Base-by-base conservation (phyloP, 371 early-diverging fungal genomes). In the Cokeromyces recurvatus region DNA sequence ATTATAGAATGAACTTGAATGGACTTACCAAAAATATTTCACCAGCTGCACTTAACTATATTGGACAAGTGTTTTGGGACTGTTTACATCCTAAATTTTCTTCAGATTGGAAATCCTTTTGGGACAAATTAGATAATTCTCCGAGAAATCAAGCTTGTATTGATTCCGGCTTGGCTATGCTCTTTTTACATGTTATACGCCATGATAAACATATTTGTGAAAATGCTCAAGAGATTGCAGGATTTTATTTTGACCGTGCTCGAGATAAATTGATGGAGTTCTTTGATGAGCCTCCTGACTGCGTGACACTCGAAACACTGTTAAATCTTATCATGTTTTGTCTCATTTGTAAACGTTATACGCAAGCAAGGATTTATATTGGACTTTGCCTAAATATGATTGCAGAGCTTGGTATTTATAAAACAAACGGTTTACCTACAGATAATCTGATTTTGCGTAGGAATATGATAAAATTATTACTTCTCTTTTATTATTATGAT, bases 11-110 rank as follows among this genome's bases (percentile, higher is more conserved):
- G 38, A 64, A 59, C 21, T 12, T 64, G 15, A 55, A 51, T 25
- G 37, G 50, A 11, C 36, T 63, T 4, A 51, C 60, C 11, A 51
- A 56, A 27, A 50, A 55, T 23, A 56, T 68, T 9, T 56, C 59
- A n/a, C 59, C 64, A 3, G 34, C 38, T 4, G 51, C 55, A 11
- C 20, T 68, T 12, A 54, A 61, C 12, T 52, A 55, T 20, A 62
- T 64, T 15, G 53, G 61, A 0, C 62, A 68, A 36, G 53, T 64
- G 10, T 62, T 48, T 15, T 61, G 61, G 64, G 59, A 68, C 45
- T 68, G 68, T 38, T 41, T 68, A 12, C 62, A 61, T 39, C 68
- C 68, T 3, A 64, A 64, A 27, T 54, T 56, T 27, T 59, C 51
- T 11, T 51, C 49, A 9, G 62, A 64, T 24, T 59, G 62, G 62